Conservation (phyloP, 2,329 filamentous ascomycete genomes). For the Pseudogymnoascus sp. region DNA sequence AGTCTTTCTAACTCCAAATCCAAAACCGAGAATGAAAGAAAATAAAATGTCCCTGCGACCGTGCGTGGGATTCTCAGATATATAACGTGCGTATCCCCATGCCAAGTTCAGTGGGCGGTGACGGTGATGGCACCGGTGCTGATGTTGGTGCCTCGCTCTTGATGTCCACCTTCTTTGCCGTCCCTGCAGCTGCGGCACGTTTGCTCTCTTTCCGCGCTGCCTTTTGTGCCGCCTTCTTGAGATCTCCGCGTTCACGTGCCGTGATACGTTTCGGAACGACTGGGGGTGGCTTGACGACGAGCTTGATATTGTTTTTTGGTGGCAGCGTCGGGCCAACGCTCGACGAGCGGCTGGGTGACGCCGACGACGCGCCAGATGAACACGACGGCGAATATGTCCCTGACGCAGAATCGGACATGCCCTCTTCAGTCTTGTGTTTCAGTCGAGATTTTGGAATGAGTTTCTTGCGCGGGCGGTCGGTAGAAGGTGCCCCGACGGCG, state of each 20-base stretch:
- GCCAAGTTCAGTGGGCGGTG: neutral
- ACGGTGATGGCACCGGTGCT: neutral
- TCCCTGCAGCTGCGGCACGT: neutral
- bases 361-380: neutral
- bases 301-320: conserved; percentile 7
- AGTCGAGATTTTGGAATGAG: conserved; percentile 3
- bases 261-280: conserved; percentile 12
- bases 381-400: neutral
- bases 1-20: neutral
- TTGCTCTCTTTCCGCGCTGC: conserved; percentile 19
- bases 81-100: conserved; percentile 12
- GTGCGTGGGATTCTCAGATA: conserved; percentile 7
- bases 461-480: neutral
- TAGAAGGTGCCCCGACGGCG: neutral
- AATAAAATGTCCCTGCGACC: neutral
- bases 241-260: conserved; percentile 18
- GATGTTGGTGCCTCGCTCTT: neutral
- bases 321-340: neutral
- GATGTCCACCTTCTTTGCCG: neutral
- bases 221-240: conserved; percentile 22
- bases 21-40: conserved; percentile 3
- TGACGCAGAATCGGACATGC: neutral
- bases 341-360: neutral
- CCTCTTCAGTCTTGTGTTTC: neutral
- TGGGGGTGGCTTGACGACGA: neutral